Evolutionary conservation across 805 yeast genomes (phyloP).

Genomic region (Lachancea kluyveri): DNA sequence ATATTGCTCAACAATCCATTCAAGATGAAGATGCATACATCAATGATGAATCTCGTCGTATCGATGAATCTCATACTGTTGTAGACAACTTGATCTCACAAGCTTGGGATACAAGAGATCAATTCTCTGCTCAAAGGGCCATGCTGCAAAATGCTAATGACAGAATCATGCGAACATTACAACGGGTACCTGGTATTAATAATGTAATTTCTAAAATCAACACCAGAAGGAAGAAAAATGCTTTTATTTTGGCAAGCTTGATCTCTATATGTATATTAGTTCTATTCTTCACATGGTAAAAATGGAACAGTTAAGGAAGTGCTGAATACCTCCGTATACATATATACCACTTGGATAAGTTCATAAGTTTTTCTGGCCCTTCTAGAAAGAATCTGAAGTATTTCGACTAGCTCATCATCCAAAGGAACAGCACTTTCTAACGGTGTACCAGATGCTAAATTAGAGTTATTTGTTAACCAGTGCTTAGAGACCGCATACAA

Average conservation of each 20-base stretch:
- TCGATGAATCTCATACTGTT: slow-evolving; percentile 62
- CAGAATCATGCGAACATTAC: slow-evolving; percentile 53
- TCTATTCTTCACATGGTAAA: slow-evolving; percentile 46
- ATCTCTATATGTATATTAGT: slow-evolving; percentile 68
- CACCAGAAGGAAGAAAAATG: slow-evolving; percentile 83
- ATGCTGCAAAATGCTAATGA: slow-evolving; percentile 57
- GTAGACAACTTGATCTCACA: slow-evolving; percentile 78
- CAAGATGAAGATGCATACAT: slow-evolving; percentile 62
- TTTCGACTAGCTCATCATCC: no score
- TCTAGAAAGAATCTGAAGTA: no score
- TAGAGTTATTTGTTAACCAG: no score
- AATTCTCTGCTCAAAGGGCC: slow-evolving; percentile 65
- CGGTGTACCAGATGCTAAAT: no score
- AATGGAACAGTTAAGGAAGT: no score
- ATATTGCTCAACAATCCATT: slow-evolving; percentile 61
- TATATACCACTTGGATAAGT: no score
- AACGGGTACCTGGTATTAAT: slow-evolving; percentile 77
- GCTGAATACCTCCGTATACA: no score
- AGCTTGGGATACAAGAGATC: slow-evolving; percentile 88
- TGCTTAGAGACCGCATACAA: no score
- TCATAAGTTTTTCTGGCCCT: no score
- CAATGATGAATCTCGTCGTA: slow-evolving; percentile 67
- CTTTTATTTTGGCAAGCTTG: slow-evolving; percentile 71
- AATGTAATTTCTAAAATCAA: slow-evolving; percentile 72
- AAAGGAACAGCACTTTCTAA: no score